Conservation (phyloP, 345 rosid species). For the Stellera chamaejasme region DNA sequence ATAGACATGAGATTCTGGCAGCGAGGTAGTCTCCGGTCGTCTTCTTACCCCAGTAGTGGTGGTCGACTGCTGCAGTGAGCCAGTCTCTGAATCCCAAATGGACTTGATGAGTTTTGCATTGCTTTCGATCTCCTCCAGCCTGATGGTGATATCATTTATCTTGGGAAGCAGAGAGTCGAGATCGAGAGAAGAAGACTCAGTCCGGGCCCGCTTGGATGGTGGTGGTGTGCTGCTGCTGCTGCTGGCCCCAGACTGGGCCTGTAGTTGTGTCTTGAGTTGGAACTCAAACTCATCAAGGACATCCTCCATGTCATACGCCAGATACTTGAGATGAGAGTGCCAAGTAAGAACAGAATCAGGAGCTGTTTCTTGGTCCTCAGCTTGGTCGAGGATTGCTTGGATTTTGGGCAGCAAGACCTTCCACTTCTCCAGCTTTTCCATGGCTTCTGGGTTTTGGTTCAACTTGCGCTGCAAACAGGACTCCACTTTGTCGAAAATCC, state of each 20-base stretch:
- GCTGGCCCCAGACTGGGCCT: no score
- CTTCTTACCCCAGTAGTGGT: no score
- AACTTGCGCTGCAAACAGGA: background rate
- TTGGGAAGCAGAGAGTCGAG: no score
- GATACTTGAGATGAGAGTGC: background rate
- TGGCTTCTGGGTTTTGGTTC: background rate
- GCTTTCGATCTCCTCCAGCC: no score
- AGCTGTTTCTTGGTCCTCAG: background rate
- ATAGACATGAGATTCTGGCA: background rate
- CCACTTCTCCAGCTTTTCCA: background rate
- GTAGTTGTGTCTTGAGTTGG: background rate
- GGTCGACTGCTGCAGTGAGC: no score
- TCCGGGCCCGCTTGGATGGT: background rate
- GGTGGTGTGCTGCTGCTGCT: background rate
- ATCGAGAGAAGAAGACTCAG: no score
- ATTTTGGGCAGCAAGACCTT: background rate
- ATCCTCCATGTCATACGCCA: background rate
- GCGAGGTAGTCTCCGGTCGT: no score
- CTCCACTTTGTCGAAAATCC: background rate
- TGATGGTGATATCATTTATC: no score
- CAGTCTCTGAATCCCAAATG: no score
- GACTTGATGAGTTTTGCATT: no score
- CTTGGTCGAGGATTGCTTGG: background rate
- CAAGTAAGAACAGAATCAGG: background rate
- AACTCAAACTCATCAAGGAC: conserved; percentile 7